Evolutionary conservation across 2,329 filamentous ascomycete genomes (phyloP).

Genomic region (Botrytis cinerea): DNA sequence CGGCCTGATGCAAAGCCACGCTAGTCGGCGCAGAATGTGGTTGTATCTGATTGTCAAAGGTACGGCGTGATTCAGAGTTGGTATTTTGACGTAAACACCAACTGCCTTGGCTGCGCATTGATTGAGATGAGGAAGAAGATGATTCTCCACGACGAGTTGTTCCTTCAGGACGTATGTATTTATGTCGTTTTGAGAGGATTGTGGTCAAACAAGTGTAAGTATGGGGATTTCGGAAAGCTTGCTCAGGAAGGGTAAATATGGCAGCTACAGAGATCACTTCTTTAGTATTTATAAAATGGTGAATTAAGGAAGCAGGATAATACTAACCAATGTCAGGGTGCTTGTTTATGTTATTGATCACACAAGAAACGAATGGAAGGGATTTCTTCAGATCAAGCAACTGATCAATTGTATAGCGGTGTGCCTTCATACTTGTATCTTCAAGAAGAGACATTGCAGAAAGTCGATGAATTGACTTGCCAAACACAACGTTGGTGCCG

Average conservation of each 20-base stretch:
- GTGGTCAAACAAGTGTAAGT: constrained; percentile 29
- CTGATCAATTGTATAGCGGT: constrained; percentile 36
- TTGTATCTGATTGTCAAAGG: constrained; percentile 40
- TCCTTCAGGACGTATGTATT: constrained; percentile 6
- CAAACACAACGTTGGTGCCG: neutral
- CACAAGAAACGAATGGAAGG: constrained; percentile 33
- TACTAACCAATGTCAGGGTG: constrained; percentile 37
- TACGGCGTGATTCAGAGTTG: constrained; percentile 35
- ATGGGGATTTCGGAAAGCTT: constrained; percentile 32
- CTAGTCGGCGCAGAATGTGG: constrained; percentile 56
- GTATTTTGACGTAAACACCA: constrained; percentile 40
- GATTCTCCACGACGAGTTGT: constrained; percentile 24
- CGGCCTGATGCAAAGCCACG: constrained; percentile 56
- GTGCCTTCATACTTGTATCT: constrained; percentile 17
- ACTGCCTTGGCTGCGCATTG: constrained; percentile 26
- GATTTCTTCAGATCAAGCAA: constrained; percentile 36
- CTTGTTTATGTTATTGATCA: constrained; percentile 36
- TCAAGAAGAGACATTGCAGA: constrained; percentile 20
- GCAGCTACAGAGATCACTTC: constrained; percentile 25
- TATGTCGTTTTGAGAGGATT: constrained; percentile 14
- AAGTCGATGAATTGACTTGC: neutral
- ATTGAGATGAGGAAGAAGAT: constrained; percentile 24
- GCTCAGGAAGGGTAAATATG: constrained; percentile 36
- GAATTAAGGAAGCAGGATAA: neutral
- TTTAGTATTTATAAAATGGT: constrained; percentile 14